These are phyloP conservation scores for Metarhizium sp. DNA, from an alignment of 2,329 filamentous ascomycete genomes.

Conservation along the genomic window DNA sequence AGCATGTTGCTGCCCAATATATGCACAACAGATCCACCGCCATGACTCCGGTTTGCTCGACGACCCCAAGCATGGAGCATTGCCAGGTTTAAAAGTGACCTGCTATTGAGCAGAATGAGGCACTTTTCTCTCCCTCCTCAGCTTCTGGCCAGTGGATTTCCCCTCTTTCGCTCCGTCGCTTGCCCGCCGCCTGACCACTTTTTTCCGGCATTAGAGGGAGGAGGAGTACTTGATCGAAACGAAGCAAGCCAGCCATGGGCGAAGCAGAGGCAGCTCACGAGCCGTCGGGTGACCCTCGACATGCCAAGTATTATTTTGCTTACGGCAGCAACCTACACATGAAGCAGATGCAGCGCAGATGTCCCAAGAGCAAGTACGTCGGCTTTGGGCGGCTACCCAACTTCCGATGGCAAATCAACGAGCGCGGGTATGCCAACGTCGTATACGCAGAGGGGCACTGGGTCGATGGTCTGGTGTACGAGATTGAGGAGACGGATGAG, in stretches of 20 bases:
- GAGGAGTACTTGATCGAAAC: not conserved
- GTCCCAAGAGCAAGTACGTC: constrained; percentile 30
- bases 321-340: constrained; percentile 37
- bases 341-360: constrained; percentile 34
- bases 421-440: constrained; percentile 36
- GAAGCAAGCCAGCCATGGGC: not conserved
- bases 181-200: not conserved
- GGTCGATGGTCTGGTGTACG: constrained; percentile 33
- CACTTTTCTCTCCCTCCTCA: not conserved
- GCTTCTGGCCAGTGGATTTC: not conserved
- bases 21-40: constrained; percentile 11
- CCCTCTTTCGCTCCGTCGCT: not conserved
- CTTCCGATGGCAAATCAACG: constrained; percentile 37
- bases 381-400: constrained; percentile 28
- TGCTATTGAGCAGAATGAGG: not conserved
- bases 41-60: not conserved
- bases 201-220: not conserved
- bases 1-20: constrained; percentile 13
- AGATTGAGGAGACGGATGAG: constrained; percentile 27
- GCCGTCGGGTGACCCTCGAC: constrained; percentile 8
- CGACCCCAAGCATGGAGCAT: not conserved
- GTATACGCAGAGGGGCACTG: constrained; percentile 21
- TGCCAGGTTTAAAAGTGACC: not conserved
- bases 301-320: constrained; percentile 32
- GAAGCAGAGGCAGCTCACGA: not conserved